A percentile compares a stretch with the other conserved stretches of the same genome.
Evolutionary conservation across 192 early-diverging fungal species (phyloP).

Genomic region (Allomyces macrogynus): DNA sequence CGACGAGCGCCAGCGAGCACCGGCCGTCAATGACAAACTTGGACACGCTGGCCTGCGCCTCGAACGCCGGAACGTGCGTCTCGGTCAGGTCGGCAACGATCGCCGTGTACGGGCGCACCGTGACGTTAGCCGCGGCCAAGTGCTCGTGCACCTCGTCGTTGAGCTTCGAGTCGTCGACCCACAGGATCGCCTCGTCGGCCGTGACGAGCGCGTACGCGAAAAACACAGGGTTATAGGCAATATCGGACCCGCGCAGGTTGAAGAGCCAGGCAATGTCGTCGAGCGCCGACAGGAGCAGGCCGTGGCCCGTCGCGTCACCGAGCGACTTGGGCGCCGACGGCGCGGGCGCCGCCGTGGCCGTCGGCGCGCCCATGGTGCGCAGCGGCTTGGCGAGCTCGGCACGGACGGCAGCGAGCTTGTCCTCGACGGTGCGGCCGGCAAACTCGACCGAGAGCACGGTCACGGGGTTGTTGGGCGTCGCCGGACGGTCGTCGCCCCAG

Average conservation of each 20-base stretch:
- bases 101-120: constrained; percentile 45
- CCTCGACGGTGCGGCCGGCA: constrained; percentile 23
- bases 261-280: constrained; percentile 97
- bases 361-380: not conserved
- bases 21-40: constrained; percentile 23
- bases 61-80: not conserved
- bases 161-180: constrained; percentile 56
- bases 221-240: constrained; percentile 91
- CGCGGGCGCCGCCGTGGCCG: too few species aligned
- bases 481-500: constrained; percentile 55
- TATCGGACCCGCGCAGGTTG: constrained; percentile 90
- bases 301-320: constrained; percentile 38
- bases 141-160: constrained; percentile 36
- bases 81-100: constrained; percentile 52
- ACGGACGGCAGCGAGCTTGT: constrained; percentile 5
- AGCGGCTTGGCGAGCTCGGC: not conserved
- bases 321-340: constrained; percentile 10
- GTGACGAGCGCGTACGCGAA: constrained; percentile 79
- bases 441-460: constrained; percentile 44
- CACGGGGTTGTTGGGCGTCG: constrained; percentile 41
- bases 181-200: constrained; percentile 39
- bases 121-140: constrained; percentile 27
- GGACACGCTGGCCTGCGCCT: not conserved
- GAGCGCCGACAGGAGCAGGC: constrained; percentile 65
- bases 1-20: constrained; percentile 51